Evolutionary conservation across 768 basidiomycete species (phyloP), one percentile per base, ranked within the genome.

Genomic region (Lentinula detonsa): DNA sequence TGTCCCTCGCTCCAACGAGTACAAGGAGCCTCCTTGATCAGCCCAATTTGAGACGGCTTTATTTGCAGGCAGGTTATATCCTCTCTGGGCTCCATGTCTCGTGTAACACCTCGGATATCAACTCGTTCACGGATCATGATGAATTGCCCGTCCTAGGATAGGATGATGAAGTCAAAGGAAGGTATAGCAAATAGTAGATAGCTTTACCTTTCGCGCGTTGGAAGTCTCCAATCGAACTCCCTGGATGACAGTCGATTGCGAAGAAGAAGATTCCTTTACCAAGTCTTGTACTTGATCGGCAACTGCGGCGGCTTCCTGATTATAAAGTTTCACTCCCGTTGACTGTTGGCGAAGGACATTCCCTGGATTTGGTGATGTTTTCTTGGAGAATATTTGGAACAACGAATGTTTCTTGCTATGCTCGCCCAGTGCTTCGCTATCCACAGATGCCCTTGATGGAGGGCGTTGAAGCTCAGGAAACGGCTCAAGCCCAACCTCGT

Each of bases 111-210:
- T 33, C 77, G 72, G 4, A 84, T 78, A 62, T 87, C 79, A 16
- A 93, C 86, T 15, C 92, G 80, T 69, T 93, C 90, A 7, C 91
- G 82, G 64, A 92, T 82, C 83, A 92, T 81, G 13, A 69, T 16
- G 10, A 76, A 56, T 5, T 45, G 15, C 11, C 71, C 71, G 48
- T 65, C 33, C 65, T 68, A 33, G n/a, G 42, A 34, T n/a, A 34
- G 10, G 4, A 7, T 23, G n/a, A 48, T 0, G 4, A 54, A 33
- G 9, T n/a, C 33, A 50, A 9, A 11, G 33, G 28, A 28, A n/a
- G 33, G 34, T 6, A 34, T 11, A 8, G 11, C 5, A n/a, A n/a
- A 11, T 15, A n/a, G n/a, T 8, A 28, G 55, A 10, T 49, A 21
- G 10, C 13, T 28, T 60, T 42, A 42, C 52, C 49, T 54, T 54